phyloP scores from a whole-genome alignment of 2,329 filamentous ascomycete species.

The Fusarium mundagurra region DNA sequence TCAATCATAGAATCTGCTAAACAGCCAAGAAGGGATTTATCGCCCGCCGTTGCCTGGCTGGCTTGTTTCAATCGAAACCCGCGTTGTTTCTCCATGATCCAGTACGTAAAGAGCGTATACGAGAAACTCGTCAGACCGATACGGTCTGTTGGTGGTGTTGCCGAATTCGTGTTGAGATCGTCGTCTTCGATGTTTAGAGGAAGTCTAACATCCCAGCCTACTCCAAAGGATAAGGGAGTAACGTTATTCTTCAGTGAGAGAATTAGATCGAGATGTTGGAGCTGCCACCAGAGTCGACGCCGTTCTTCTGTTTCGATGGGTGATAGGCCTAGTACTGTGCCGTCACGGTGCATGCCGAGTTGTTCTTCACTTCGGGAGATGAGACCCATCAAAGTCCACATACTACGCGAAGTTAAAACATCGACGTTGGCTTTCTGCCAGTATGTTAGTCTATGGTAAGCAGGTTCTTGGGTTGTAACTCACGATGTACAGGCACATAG shows the following conservation, averaged over 20 bases:
- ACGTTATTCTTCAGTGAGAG: not conserved
- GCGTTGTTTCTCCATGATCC: not conserved
- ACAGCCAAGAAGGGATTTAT: conserved; percentile 1
- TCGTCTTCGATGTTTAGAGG: conserved; percentile 21
- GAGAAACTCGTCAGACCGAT: not conserved
- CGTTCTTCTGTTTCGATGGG: conserved; percentile 19
- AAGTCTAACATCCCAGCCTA: conserved; percentile 15
- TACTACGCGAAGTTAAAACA: not conserved
- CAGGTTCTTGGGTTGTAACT: fast-evolving
- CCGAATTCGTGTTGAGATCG: not conserved
- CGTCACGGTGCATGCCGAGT: conserved; percentile 20
- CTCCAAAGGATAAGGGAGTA: not conserved
- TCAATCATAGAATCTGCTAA: not conserved
- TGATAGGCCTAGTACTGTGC: not conserved
- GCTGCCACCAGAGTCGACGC: conserved; percentile 21
- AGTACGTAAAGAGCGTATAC: not conserved
- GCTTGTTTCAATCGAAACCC: not conserved
- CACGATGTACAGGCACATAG: conserved; percentile 10
- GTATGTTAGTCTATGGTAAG: fast-evolving
- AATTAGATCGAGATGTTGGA: conserved; percentile 8
- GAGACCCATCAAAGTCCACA: conserved; percentile 7
- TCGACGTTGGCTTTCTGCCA: conserved; percentile 9
- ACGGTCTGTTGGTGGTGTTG: not conserved
- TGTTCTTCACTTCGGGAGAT: conserved; percentile 13
- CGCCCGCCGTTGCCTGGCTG: not conserved